phyloP scores from a whole-genome alignment of 1,284 basidiomycete species.

The Ceratorhiza oryzae-sativae region DNA sequence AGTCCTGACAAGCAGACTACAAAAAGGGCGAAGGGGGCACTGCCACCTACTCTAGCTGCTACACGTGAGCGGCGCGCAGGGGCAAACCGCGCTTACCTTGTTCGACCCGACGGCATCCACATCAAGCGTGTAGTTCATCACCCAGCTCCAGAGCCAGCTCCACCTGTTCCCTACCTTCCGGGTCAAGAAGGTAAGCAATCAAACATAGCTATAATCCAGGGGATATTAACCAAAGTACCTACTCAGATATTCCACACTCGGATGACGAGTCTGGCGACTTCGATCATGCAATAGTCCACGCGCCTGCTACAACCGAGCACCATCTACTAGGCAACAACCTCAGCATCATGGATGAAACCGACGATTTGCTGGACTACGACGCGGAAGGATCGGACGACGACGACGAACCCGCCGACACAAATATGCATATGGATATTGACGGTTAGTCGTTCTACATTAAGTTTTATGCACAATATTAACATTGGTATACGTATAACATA shows the following conservation, averaged over 20 bases:
- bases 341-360: neutral
- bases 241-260: slow-evolving; percentile 5
- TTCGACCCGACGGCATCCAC: neutral
- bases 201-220: neutral
- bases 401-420: neutral
- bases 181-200: slow-evolving; percentile 7
- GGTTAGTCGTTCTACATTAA: neutral
- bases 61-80: neutral
- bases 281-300: neutral
- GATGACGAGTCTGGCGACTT: neutral
- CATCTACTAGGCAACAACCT: neutral
- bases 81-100: neutral
- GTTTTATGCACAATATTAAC: neutral
- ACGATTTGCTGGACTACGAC: slow-evolving; percentile 2
- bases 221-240: neutral
- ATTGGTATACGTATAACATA: neutral
- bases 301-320: neutral
- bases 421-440: neutral
- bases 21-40: too few relatives aligned
- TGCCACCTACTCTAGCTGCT: neutral
- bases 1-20: neutral
- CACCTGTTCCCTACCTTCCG: slow-evolving; percentile 2
- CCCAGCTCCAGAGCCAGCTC: neutral
- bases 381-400: slow-evolving; percentile 23
- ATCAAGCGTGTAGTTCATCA: neutral